Evolutionary conservation across 2,329 filamentous ascomycete species (phyloP).

Genomic region (Fusarium concolor): DNA sequence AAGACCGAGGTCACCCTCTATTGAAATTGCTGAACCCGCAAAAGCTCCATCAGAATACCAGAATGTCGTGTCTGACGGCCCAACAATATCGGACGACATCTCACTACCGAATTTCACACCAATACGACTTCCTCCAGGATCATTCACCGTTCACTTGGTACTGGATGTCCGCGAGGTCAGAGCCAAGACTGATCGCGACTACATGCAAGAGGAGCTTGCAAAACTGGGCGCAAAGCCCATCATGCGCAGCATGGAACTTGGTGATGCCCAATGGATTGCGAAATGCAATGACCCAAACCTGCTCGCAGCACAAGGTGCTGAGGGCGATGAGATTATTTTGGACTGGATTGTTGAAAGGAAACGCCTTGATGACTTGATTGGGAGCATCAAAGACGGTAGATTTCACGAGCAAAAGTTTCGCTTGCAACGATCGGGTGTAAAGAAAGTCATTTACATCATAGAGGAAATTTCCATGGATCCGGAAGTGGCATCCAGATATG

Average conservation of each 20-base stretch:
- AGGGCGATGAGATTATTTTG: slow-evolving; percentile 77
- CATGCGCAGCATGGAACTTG: slow-evolving; percentile 76
- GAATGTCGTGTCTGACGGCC: slow-evolving; percentile 56
- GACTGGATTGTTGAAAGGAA: slow-evolving; percentile 88
- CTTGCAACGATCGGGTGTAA: slow-evolving; percentile 76
- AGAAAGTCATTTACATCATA: slow-evolving; percentile 81
- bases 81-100: slow-evolving; percentile 45
- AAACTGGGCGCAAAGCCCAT: slow-evolving; percentile 74
- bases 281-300: slow-evolving; percentile 72
- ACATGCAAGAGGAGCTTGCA: slow-evolving; percentile 77
- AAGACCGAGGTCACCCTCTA: slow-evolving; percentile 32
- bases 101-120: slow-evolving; percentile 65
- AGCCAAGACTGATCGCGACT: slow-evolving; percentile 78
- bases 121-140: slow-evolving; percentile 70
- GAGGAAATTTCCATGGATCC: slow-evolving; percentile 76
- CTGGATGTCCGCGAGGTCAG: slow-evolving; percentile 81
- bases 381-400: slow-evolving; percentile 83
- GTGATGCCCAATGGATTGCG: slow-evolving; percentile 84
- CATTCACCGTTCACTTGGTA: slow-evolving; percentile 78
- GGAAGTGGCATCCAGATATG: slow-evolving; percentile 65
- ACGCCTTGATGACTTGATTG: slow-evolving; percentile 81
- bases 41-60: slow-evolving; percentile 47
- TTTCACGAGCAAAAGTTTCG: slow-evolving; percentile 90
- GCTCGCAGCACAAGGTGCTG: slow-evolving; percentile 66
- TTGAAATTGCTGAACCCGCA: slow-evolving; percentile 23